Evolutionary conservation across 441 rosid genomes (phyloP).

Genomic region (Euphorbia schlechtendalii): DNA sequence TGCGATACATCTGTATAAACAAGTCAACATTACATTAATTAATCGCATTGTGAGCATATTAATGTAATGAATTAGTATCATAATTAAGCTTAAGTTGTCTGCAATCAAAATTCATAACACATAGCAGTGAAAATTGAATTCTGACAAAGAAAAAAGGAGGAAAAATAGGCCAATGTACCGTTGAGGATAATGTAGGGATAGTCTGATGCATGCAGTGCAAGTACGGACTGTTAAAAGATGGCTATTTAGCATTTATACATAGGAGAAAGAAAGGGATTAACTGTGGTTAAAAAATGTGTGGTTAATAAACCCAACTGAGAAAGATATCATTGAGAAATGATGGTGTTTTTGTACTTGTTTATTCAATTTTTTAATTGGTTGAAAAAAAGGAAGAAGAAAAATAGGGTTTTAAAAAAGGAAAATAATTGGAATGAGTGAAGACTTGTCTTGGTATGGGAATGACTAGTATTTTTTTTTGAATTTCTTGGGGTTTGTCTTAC

Average conservation of each 20-base stretch:
- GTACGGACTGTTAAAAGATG: conserved; percentile 30
- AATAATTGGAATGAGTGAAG: conserved; percentile 22
- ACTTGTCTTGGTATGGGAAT: conserved; percentile 35
- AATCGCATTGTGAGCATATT: too few relatives aligned
- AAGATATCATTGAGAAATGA: conserved; percentile 88
- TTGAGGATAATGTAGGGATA: conserved; percentile 18
- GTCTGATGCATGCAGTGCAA: conserved; percentile 30
- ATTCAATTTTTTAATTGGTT: too few relatives aligned
- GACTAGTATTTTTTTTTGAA: conserved; percentile 15
- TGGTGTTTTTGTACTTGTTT: conserved; percentile 70
- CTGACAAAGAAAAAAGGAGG: conserved; percentile 30
- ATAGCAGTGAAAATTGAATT: conserved; percentile 10
- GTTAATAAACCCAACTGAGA: conserved; percentile 27
- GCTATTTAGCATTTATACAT: conserved; percentile 29
- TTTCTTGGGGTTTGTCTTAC: conserved; percentile 38
- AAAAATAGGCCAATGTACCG: conserved; percentile 38
- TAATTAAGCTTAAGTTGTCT: too few relatives aligned
- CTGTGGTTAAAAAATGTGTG: conserved; percentile 35
- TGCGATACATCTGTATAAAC: conserved; percentile 95
- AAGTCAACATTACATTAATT: too few relatives aligned
- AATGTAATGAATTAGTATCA: too few relatives aligned
- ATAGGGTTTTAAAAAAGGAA: conserved; percentile 7
- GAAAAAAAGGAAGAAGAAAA: too few relatives aligned
- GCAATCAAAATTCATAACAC: too few relatives aligned
- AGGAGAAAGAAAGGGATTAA: conserved; percentile 1